Conservation (phyloP, 176 grass and related monocot species). For the Carex kokanica region DNA sequence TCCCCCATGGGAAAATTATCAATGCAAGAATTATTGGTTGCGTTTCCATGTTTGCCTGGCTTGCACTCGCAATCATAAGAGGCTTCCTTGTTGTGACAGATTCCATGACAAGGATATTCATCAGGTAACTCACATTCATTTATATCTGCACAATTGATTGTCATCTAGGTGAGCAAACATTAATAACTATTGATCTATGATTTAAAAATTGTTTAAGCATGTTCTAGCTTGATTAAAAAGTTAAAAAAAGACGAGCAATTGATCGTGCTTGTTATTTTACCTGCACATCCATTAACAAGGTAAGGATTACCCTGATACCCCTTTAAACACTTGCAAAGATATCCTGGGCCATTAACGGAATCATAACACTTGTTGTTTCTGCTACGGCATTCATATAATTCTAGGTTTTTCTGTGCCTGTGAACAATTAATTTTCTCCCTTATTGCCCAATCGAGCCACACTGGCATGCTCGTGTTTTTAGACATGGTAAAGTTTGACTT, state of each 20-base stretch:
- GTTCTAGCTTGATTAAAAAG: background rate
- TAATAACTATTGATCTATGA: background rate
- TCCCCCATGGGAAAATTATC: constrained; percentile 27
- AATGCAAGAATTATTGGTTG: constrained; percentile 24
- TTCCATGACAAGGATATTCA: constrained; percentile 35
- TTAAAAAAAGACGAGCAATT: background rate
- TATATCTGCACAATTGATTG: constrained; percentile 38
- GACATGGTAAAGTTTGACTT: constrained; percentile 38
- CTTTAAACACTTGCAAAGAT: constrained; percentile 43
- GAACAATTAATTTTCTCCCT: constrained; percentile 30
- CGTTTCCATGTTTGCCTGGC: constrained; percentile 29
- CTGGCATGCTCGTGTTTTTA: constrained; percentile 25
- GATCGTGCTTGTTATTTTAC: constrained; percentile 21
- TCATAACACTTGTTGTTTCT: constrained; percentile 26
- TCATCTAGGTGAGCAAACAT: background rate
- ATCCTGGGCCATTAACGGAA: constrained; percentile 35
- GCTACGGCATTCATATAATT: constrained; percentile 30
- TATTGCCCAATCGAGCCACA: constrained; percentile 73
- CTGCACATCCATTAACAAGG: constrained; percentile 27
- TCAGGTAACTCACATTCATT: constrained; percentile 40
- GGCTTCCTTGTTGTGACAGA: constrained; percentile 36
- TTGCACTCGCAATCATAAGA: constrained; percentile 35
- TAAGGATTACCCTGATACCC: constrained; percentile 61
- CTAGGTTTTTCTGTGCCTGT: background rate
- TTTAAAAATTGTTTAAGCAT: background rate